Evolutionary conservation across 164 flowering plant species (phyloP).

Genomic region (Liriodendron chinense): DNA sequence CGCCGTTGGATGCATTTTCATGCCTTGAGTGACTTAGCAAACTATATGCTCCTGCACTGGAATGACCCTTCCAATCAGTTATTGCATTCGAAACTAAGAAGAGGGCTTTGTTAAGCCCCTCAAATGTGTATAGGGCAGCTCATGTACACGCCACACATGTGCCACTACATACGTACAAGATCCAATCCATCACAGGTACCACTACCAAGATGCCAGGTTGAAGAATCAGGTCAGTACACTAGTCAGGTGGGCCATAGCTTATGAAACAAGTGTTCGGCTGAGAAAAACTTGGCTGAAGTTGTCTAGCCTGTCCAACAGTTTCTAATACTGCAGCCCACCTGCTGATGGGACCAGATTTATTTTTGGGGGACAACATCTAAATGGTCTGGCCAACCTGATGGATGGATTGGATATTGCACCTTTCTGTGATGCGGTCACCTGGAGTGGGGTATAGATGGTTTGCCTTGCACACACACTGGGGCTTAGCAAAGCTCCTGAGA

Average conservation of each 20-base stretch:
- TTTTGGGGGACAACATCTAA: no score
- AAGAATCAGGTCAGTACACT: neutral
- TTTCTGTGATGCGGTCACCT: no score
- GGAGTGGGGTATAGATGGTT: no score
- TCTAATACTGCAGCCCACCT: no score
- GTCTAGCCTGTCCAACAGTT: no score
- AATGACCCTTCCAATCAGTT: conserved; percentile 1
- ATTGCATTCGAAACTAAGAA: conserved; percentile 5
- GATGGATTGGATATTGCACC: no score
- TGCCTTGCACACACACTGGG: no score
- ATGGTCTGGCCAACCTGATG: no score
- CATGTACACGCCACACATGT: neutral
- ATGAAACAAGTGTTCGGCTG: neutral
- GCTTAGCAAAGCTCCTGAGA: neutral
- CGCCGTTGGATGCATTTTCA: conserved; percentile 5
- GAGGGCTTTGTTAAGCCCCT: neutral
- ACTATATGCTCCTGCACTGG: conserved; percentile 37
- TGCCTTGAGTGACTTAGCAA: conserved; percentile 19
- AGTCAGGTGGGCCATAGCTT: neutral
- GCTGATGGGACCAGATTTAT: no score
- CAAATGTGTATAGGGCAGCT: neutral
- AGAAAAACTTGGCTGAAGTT: no score
- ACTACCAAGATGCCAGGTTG: neutral
- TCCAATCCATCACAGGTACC: no score
- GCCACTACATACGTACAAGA: no score